These are phyloP conservation scores for Aplosporella prunicola DNA, from an alignment of 2,329 filamentous ascomycete species.

Conservation along the genomic window DNA sequence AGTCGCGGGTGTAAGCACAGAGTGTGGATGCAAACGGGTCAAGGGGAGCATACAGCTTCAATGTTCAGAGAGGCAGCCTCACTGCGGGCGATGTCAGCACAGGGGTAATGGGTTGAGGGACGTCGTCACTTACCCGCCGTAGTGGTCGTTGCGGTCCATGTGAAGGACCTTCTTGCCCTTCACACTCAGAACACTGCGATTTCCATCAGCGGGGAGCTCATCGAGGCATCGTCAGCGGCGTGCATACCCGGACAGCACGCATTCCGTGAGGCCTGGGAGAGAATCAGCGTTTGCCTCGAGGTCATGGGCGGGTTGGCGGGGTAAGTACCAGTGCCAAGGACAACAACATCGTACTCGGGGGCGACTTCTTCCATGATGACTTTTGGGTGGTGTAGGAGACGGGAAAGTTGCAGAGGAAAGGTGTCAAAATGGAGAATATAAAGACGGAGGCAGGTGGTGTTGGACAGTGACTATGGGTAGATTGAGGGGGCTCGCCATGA, in stretches of 20 bases:
- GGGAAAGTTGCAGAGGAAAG: conserved; percentile 5
- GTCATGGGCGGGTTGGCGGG: no score
- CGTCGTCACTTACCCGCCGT: conserved; percentile 73
- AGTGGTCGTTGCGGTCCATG: conserved; percentile 97
- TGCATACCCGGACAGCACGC: conserved; percentile 86
- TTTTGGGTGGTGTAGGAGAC: conserved; percentile 2
- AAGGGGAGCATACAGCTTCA: conserved; percentile 59
- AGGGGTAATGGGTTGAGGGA: conserved; percentile 6
- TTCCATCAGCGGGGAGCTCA: conserved; percentile 13
- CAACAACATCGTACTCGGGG: conserved; percentile 96
- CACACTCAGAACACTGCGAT: conserved; percentile 75
- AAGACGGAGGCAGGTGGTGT: conserved; percentile 6
- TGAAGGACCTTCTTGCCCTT: conserved; percentile 99
- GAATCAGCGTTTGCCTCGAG: no score
- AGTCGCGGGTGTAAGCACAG: conserved; percentile 24
- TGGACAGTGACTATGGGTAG: conserved; percentile 9
- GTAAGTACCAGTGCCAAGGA: conserved; percentile 83
- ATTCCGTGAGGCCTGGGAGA: conserved; percentile 91
- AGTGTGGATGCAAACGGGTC: not conserved
- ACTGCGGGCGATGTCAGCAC: conserved; percentile 40
- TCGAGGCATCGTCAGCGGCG: not conserved
- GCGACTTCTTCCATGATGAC: conserved; percentile 90
- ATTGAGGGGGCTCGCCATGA: no score
- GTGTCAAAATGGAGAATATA: conserved; percentile 8
- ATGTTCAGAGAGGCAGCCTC: conserved; percentile 97